Evolutionary conservation across 1,139 yeast species (phyloP), one percentile per base, ranked within the genome.

Genomic region (Yamadazyma conglobata): DNA sequence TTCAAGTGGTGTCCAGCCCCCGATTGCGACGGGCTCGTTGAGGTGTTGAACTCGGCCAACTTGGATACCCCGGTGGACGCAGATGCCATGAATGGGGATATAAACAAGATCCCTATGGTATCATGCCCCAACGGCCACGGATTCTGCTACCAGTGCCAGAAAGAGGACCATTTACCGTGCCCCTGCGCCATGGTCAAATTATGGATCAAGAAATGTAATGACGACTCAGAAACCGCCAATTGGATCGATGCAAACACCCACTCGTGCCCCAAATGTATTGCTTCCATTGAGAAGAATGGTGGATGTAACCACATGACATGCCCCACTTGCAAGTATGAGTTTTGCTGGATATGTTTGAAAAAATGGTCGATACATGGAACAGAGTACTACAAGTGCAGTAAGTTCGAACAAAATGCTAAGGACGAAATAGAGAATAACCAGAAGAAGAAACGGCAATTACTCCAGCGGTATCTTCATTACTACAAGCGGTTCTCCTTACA

Each of bases 261-360:
- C 47, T 74, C 76, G 30, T 91, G 98, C 52, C 89, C 93, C 3
- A 63, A 70, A 40, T 81, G 91, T 55, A 57, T 54, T 13, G 52
- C 79, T 0, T 56, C 67, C n/a, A 80, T 80, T 38, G 88, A 85
- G 48, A 84, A 89, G 51, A 83, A 82, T 51, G 97, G 96, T 18
- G 97, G 97, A 0, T 91, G 97, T 58, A 89, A 91, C 58, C 98
- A 91, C 58, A 89, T 91, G 96, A 73, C 79, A 0, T 91, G 99
- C 54, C 65, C 74, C 5, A 81, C 79, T 39, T 91, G 99, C 55
- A 54, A 56, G 9, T 60, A 76, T 51, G 86, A 89, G 49, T 91
- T 88, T 53, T 91, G 99, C 54, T 91, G 99, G 99, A 79, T 88
- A 29, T 91, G 99, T 55, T 56, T 77, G 44, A 81, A 80, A 6